phyloP scores from a whole-genome alignment of 164 flowering plant species.

The Litsea cubeba region DNA sequence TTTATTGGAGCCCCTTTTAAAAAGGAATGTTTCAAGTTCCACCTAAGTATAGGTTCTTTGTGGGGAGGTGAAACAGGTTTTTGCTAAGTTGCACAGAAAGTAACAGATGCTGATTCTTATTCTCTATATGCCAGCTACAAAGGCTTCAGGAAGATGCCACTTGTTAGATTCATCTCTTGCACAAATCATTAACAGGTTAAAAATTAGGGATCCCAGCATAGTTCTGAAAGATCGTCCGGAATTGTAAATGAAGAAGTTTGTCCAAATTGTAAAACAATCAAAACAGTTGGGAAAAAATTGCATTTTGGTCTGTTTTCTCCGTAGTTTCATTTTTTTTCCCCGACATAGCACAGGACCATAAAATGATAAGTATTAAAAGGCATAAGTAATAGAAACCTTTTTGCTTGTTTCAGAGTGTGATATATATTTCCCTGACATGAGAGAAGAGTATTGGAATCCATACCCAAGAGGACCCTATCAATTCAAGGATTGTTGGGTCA shows the following conservation, averaged over 20 bases:
- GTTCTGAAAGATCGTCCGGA: background rate
- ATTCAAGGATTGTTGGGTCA: background rate
- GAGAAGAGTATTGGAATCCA: too few species aligned
- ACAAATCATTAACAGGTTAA: conserved; percentile 2
- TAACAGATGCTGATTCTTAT: conserved; percentile 6
- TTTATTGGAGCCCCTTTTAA: conserved; percentile 2
- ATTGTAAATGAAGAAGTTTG: too few species aligned
- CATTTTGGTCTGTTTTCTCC: too few species aligned
- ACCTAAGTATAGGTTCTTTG: background rate
- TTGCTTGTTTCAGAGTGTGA: too few species aligned
- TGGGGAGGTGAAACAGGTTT: conserved; percentile 4
- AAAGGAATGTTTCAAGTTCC: conserved; percentile 5
- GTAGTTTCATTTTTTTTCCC: too few species aligned
- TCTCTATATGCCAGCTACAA: conserved; percentile 3
- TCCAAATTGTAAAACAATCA: too few species aligned
- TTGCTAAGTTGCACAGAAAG: background rate
- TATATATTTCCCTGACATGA: too few species aligned
- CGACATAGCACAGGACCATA: too few species aligned
- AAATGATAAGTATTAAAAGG: too few species aligned
- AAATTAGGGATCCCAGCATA: background rate
- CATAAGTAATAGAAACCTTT: too few species aligned
- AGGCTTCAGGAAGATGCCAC: conserved; percentile 7
- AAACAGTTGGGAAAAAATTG: too few species aligned
- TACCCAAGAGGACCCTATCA: background rate
- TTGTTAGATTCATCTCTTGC: conserved; percentile 2